Conservation (phyloP, 1,284 basidiomycete species). For the Athelia psychrophila region DNA sequence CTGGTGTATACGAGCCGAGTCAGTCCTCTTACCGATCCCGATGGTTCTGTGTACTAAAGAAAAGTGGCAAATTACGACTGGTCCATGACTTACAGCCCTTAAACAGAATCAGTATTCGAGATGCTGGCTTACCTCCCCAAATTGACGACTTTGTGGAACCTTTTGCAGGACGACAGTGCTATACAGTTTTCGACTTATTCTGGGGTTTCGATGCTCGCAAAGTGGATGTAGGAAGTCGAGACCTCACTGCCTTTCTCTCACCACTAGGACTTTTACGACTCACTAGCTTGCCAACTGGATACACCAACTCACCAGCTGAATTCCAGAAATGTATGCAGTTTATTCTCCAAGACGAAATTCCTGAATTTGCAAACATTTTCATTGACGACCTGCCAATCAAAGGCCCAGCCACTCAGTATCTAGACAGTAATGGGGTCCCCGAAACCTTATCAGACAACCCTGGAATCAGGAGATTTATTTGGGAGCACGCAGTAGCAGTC, state of each 20-base stretch:
- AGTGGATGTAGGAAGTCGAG: constrained; percentile 11
- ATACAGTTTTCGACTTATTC: constrained; percentile 16
- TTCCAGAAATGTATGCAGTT: constrained; percentile 33
- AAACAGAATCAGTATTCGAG: constrained; percentile 18
- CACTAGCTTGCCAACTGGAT: constrained; percentile 31
- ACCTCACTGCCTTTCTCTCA: constrained; percentile 18
- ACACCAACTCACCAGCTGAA: constrained; percentile 31
- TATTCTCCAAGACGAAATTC: constrained; percentile 25
- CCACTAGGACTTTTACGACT: constrained; percentile 29
- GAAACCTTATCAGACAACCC: constrained; percentile 20
- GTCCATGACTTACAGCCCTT: constrained; percentile 27
- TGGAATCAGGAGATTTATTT: constrained; percentile 28
- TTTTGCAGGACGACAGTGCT: constrained; percentile 15
- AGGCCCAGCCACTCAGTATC: constrained; percentile 10
- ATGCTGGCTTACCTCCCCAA: constrained; percentile 29
- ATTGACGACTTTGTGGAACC: constrained; percentile 15
- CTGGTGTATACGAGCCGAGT: constrained; percentile 22
- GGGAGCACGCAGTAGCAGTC: constrained; percentile 27
- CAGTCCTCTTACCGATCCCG: constrained; percentile 21
- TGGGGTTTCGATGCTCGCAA: constrained; percentile 14
- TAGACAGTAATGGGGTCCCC: constrained; percentile 13
- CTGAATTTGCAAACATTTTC: constrained; percentile 21
- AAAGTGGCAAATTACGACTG: constrained; percentile 20
- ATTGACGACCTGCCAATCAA: constrained; percentile 13
- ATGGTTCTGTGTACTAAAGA: constrained; percentile 30